Base-by-base conservation (phyloP, 257 asterid genomes). In the Capsicum chinense region DNA sequence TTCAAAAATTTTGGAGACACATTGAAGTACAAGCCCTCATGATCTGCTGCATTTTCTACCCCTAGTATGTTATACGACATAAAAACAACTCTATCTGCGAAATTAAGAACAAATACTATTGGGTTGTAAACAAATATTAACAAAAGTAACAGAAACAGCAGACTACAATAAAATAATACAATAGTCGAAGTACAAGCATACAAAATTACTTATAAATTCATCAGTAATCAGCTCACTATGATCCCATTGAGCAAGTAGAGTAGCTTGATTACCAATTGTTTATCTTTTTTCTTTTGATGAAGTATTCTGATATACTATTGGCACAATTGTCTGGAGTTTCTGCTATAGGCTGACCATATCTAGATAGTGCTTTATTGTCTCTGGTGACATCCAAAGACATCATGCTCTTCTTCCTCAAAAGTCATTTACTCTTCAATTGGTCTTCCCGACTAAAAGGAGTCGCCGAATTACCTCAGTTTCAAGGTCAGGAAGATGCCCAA, bases 31-130 rank as follows among this genome's bases (percentile, higher is more conserved):
- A 94, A 85, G 67, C 94, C 84, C 12, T 91, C 93, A 89, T 95
- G 99, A 54, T 86, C 90, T 64, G 78, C 59, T 26, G 94, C 93
- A 89, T 95, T 95, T 64, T 90, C 91, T 50, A 88, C 97, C 5
- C 97, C 99, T 85, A 95, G 91, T 87, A 95, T 83, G 87, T 94
- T 94, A 87, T 95, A 94, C 9, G 97, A 93, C 82, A 93, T 89
- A 85, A 95, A 79, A 67, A 93, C 90, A 73, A 90, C 68, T 83
- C 91, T 87, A 83, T 94, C 98, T 95, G 93, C 87, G 83, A 60
- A 19, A 50, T 66, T 12, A 47, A 62, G 76, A 39, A 39, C 42
- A 39, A 39, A 39, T 39, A 39, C 5, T 39, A 39, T 39, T 4
- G 5, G 5, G 5, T 39, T 2, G 42, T 39, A 39, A 26, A 39